Evolutionary conservation across 2,329 filamentous ascomycete genomes (phyloP), one percentile per base, ranked within the genome.

Genomic region (Ramularia endophylla): DNA sequence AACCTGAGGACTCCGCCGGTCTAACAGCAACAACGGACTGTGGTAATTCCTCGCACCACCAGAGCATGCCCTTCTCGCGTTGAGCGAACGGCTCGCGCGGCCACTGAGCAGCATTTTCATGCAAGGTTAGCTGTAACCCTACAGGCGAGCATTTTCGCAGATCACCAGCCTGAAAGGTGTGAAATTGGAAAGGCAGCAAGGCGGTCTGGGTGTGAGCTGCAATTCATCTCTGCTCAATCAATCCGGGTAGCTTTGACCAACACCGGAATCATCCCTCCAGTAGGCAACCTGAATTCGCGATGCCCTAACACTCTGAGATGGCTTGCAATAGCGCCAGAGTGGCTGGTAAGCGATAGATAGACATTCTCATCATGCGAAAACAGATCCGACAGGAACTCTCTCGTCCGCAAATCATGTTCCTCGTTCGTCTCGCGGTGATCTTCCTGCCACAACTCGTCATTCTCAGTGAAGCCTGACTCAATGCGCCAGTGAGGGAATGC

Each of bases 381-480:
- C 12, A 82, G 63, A 42, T 78, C 73, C 43, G 74, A 67, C 17
- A 82, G 58, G 2, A 78, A 58, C 8, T 17, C 30, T 17, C 41
- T 44, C 22, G 53, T 53, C 40, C 50, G 31, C 16, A 20, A 33
- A 32, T 53, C 50, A 29, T 51, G 45, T 34, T 53, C 50, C 16
- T 49, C 37, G n/a, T 44, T 35, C 31, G 47, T 51, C 38, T 53
- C 50, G 22, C 50, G 45, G 37, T 53, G 50, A 34, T 53, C 50
- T 6, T 43, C 41, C 12, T 32, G 30, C 50, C 75, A 80, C 28
- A 78, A 63, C 11, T 66, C 63, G 53, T 81, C 78, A 1, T 71
- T 32, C 56, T 85, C 80, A 0, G 68, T 57, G 52, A 87, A 85
- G 0, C 75, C 77, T 1, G 63, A 57, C 60, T 85, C 82, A 36